These are phyloP conservation scores for Cordyceps farinosa DNA, from an alignment of 2,329 filamentous ascomycete genomes.

Conservation along the genomic window DNA sequence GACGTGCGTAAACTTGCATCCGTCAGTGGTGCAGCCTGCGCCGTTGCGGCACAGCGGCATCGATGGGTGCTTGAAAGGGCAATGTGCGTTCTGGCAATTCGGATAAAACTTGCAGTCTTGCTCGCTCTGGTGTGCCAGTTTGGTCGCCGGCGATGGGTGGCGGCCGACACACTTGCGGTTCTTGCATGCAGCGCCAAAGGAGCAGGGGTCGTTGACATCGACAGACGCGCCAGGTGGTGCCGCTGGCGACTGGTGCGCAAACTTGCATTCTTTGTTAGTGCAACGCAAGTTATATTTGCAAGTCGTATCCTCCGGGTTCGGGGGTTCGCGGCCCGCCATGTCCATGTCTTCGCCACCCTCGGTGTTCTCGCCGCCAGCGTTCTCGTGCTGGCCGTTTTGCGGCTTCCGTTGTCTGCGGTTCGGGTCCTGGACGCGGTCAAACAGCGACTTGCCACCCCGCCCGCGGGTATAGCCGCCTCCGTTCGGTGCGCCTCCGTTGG, in stretches of 20 bases:
- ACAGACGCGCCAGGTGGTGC: conserved; percentile 73
- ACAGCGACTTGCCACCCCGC: conserved; percentile 59
- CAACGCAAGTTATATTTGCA: conserved; percentile 91
- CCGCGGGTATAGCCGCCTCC: conserved; percentile 43
- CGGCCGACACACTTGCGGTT: conserved; percentile 90
- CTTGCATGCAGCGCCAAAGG: conserved; percentile 87
- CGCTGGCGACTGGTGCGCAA: conserved; percentile 89
- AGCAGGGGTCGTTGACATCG: conserved; percentile 76
- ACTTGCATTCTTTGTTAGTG: conserved; percentile 85
- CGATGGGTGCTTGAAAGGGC: conserved; percentile 82
- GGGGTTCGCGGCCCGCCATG: conserved; percentile 54
- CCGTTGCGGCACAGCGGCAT: conserved; percentile 90
- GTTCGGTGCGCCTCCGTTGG: conserved; percentile 22
- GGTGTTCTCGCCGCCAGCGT: conserved; percentile 32
- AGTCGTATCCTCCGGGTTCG: conserved; percentile 61
- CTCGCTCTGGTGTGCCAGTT: conserved; percentile 72
- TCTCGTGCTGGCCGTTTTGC: conserved; percentile 39
- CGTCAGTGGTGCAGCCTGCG: conserved; percentile 73
- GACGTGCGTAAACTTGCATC: conserved; percentile 88
- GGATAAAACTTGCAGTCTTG: conserved; percentile 89
- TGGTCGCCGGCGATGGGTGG: conserved; percentile 86
- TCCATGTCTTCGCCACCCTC: conserved; percentile 60
- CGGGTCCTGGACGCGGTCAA: conserved; percentile 65
- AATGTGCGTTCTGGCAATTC: conserved; percentile 83
- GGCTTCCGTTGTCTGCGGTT: conserved; percentile 46